A percentile compares a stretch with the other conserved stretches of the same genome.
phyloP scores from a whole-genome alignment of 1,284 basidiomycete species.

The Ceratobasidium sp. region DNA sequence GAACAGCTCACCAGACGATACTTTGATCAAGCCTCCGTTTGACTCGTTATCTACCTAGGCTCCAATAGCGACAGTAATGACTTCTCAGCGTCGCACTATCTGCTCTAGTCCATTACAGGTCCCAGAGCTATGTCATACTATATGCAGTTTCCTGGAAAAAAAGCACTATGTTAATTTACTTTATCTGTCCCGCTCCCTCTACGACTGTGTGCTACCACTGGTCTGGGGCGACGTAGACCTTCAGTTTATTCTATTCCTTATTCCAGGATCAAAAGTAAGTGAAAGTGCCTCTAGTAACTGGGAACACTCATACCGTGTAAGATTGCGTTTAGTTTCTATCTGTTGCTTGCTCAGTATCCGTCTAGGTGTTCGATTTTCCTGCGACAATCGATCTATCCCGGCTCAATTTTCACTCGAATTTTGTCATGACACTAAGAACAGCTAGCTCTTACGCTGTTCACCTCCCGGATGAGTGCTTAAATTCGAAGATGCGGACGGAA shows the following conservation, averaged over 20 bases:
- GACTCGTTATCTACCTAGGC: too few relatives aligned
- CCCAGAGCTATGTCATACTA: too few relatives aligned
- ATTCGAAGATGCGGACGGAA: background rate
- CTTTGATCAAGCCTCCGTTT: too few relatives aligned
- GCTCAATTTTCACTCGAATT: background rate
- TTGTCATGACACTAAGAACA: background rate
- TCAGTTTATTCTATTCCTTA: background rate
- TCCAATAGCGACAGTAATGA: too few relatives aligned
- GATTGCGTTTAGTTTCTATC: too few relatives aligned
- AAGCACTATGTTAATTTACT: background rate
- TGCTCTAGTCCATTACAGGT: too few relatives aligned
- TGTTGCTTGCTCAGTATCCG: background rate
- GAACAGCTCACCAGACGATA: too few relatives aligned
- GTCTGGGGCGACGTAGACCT: background rate
- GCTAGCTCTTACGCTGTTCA: background rate
- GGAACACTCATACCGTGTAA: too few relatives aligned
- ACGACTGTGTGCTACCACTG: background rate
- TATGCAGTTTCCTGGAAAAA: too few relatives aligned
- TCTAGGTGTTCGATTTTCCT: too few relatives aligned
- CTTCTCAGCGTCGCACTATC: too few relatives aligned
- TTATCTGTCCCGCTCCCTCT: background rate
- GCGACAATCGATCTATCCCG: background rate
- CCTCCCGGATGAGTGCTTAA: background rate
- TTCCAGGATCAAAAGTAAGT: background rate
- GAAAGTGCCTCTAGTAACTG: background rate